Conservation (phyloP, 2,329 filamentous ascomycete genomes). For the Huntiella savannae region DNA sequence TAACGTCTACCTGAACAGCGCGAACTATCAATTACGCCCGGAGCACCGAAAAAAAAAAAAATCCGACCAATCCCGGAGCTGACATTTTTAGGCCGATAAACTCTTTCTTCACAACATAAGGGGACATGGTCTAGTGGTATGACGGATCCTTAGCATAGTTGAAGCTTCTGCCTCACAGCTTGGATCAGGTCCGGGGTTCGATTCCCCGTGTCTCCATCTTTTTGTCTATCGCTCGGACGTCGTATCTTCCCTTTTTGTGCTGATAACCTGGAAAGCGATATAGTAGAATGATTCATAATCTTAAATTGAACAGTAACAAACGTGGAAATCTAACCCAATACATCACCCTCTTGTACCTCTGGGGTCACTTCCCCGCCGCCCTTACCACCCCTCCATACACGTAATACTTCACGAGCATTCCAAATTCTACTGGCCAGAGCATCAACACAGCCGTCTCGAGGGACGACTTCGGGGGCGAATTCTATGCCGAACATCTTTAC, state of each 20-base stretch:
- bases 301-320: neutral
- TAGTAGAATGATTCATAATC: neutral
- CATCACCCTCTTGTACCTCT: conserved; percentile 18
- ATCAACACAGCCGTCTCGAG: conserved; percentile 73
- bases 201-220: conserved; percentile 9
- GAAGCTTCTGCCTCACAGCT: neutral
- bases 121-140: conserved; percentile 11
- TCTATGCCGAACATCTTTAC: conserved; percentile 96
- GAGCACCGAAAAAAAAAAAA: too few species aligned
- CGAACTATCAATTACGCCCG: too few species aligned
- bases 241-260: neutral
- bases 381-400: conserved; percentile 20
- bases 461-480: conserved; percentile 79
- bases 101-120: neutral
- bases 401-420: conserved; percentile 87
- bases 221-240: neutral
- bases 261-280: neutral
- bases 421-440: conserved; percentile 89
- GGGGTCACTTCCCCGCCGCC: neutral
- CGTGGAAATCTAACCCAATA: neutral
- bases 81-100: too few species aligned
- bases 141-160: conserved; percentile 9
- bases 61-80: neutral
- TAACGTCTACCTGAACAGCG: too few species aligned
- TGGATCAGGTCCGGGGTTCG: conserved; percentile 4